Evolutionary conservation across 202 grass and related monocot genomes (phyloP), one percentile per base, ranked within the genome.

Genomic region (Cymbopogon flexuosus): DNA sequence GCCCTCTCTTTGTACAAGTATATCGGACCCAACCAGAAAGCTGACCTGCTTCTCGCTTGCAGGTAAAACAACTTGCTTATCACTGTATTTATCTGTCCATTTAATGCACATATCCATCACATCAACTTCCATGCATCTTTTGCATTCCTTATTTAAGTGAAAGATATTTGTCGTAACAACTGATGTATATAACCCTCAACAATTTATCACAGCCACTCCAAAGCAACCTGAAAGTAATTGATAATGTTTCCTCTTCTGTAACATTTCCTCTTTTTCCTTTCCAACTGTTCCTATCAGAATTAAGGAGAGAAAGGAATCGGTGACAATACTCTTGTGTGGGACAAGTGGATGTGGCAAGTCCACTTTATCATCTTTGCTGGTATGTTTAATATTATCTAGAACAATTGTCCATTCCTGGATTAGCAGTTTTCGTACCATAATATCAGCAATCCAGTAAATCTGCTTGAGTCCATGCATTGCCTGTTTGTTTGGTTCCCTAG

Each of bases 331-430:
- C 75, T 81, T 98, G 19, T 98, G 96, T 71, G 96, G 96, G 65
- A 91, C 96, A 64, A 98, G 96, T 5, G 96, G 96, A 65, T 98
- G 96, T 16, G 96, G 96, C 58, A 98, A 98, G 73, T 98, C 96
- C 36, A 98, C 96, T 19, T 68, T 98, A 71, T 95, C 96, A 46
- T 89, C 96, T 83, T 91, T 98, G 69, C 81, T 98, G 92, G 96
- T 98, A 95, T 79, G 58, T 70, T 34, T 41, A 58, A 58, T 58
- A 84, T 84, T 13, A 36, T 47, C 36, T 68, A 54, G 7, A 59
- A 23, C 9, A 43, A 10, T 63, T 23, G 22, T 56, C n/a, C 35
- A 12, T 86, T 77, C 83, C 10, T 24, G 16, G 23, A 77, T 29
- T 13, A 70, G 24, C 65, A 29, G 52, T 74, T 33, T 42, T 23